These are phyloP conservation scores for Carex parvula DNA, from an alignment of 176 grass and related monocot species.

Conservation along the genomic window DNA sequence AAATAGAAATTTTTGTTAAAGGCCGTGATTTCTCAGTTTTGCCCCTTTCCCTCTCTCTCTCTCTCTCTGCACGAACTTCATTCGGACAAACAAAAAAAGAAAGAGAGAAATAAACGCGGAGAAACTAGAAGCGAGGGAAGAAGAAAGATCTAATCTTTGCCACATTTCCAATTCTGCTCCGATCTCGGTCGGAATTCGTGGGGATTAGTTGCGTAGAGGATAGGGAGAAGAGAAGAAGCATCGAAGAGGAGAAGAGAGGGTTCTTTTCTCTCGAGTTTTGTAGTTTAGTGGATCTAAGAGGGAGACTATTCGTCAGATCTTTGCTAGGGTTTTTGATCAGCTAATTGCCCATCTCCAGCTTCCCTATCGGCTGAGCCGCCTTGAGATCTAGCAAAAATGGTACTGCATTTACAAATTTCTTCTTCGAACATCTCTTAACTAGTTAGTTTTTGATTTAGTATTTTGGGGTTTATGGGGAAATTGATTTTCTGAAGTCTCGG, in stretches of 20 bases:
- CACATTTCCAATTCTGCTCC: conserved; percentile 18
- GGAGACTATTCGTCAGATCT: background rate
- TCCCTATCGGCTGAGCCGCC: conserved; percentile 25
- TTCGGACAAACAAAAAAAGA: background rate
- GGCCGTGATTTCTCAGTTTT: conserved; percentile 3
- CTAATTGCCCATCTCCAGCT: background rate
- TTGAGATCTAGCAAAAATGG: conserved; percentile 30
- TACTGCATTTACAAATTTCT: conserved; percentile 21
- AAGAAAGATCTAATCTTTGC: background rate
- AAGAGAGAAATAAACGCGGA: background rate
- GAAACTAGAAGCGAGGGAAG: background rate
- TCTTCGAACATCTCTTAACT: background rate
- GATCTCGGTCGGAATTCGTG: conserved; percentile 10
- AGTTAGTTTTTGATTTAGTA: conserved; percentile 28
- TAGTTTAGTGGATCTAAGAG: conserved; percentile 7
- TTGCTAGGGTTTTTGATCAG: conserved; percentile 25
- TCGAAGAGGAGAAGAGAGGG: background rate
- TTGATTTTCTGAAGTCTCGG: conserved; percentile 22
- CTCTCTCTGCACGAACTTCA: background rate
- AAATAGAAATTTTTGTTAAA: background rate
- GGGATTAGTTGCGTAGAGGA: background rate
- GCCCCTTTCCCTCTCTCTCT: background rate
- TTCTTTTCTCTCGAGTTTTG: background rate
- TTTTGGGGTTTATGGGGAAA: conserved; percentile 30
- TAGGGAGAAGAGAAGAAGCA: background rate